A percentile compares a stretch with the other conserved stretches of the same genome.
phyloP scores from a whole-genome alignment of 1,284 basidiomycete species.

The Acaromyces ingoldii region DNA sequence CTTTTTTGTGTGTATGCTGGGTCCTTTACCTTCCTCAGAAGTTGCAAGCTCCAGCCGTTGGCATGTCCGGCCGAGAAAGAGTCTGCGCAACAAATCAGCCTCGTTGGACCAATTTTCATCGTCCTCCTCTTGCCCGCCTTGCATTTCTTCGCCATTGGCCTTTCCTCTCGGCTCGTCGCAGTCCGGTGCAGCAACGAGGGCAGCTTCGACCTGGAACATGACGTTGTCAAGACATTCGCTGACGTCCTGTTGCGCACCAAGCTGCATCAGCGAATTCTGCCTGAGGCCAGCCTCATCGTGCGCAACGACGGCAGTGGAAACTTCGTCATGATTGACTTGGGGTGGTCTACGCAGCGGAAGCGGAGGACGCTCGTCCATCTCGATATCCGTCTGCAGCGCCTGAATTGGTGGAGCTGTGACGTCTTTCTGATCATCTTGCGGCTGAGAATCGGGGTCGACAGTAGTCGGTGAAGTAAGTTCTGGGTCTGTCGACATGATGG shows the following conservation, averaged over 20 bases:
- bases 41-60: constrained; percentile 25
- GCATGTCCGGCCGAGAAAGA: constrained; percentile 40
- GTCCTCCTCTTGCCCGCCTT: constrained; percentile 8
- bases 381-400: no score
- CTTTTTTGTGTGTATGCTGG: constrained; percentile 69
- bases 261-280: constrained; percentile 35
- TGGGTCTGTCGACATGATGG: background rate
- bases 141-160: constrained; percentile 9
- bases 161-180: background rate
- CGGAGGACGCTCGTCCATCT: no score
- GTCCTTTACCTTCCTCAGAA: constrained; percentile 12
- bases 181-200: constrained; percentile 61
- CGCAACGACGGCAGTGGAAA: background rate
- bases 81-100: constrained; percentile 21
- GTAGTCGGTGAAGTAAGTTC: background rate
- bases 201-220: constrained; percentile 95
- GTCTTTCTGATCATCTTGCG: no score
- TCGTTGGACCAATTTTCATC: background rate
- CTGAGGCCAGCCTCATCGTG: background rate
- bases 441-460: background rate
- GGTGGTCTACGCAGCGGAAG: no score
- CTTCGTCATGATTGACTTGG: no score
- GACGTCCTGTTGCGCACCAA: constrained; percentile 94
- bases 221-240: constrained; percentile 99
- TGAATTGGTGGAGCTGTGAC: no score